Evolutionary conservation across 495 filamentous ascomycete species (phyloP).

Genomic region (Oidiodendron maius): DNA sequence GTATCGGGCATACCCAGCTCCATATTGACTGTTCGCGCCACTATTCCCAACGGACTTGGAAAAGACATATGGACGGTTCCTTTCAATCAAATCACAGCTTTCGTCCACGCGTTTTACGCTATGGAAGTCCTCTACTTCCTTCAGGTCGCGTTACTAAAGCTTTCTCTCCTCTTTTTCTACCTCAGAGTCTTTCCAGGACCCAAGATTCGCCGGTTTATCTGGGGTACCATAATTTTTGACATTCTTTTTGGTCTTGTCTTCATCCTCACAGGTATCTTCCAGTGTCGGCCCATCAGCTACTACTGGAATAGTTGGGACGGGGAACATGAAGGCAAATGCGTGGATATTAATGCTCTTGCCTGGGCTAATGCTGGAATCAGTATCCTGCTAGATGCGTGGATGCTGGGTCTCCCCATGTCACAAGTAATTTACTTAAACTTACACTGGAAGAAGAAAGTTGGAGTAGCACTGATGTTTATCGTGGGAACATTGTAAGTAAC

Average conservation of each 20-base stretch:
- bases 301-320: slow-evolving; percentile 36
- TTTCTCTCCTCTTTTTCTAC: slow-evolving; percentile 33
- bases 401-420: slow-evolving; percentile 44
- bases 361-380: slow-evolving; percentile 42
- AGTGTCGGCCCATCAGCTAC: slow-evolving; percentile 34
- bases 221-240: slow-evolving; percentile 30
- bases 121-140: slow-evolving; percentile 25
- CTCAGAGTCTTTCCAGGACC: slow-evolving; percentile 28
- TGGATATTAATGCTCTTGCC: slow-evolving; percentile 41
- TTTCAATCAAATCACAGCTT: slow-evolving; percentile 18
- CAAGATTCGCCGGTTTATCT: slow-evolving; percentile 24
- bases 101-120: slow-evolving; percentile 20
- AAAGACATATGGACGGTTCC: slow-evolving; percentile 29
- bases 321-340: slow-evolving; percentile 33
- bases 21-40: slow-evolving; percentile 10
- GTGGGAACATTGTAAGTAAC: slow-evolving; percentile 45
- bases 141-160: slow-evolving; percentile 27
- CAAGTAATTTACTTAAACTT: slow-evolving; percentile 38
- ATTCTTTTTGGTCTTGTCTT: slow-evolving; percentile 33
- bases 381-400: slow-evolving; percentile 46
- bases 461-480: slow-evolving; percentile 46
- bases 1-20: slow-evolving; percentile 11
- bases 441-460: slow-evolving; percentile 37
- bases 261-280: slow-evolving; percentile 34
- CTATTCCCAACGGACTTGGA: slow-evolving; percentile 23